A percentile compares a stretch with the other conserved stretches of the same genome.
Evolutionary conservation across 352 stramenopile genomes (phyloP).

Genomic region (Phytophthora europaea): DNA sequence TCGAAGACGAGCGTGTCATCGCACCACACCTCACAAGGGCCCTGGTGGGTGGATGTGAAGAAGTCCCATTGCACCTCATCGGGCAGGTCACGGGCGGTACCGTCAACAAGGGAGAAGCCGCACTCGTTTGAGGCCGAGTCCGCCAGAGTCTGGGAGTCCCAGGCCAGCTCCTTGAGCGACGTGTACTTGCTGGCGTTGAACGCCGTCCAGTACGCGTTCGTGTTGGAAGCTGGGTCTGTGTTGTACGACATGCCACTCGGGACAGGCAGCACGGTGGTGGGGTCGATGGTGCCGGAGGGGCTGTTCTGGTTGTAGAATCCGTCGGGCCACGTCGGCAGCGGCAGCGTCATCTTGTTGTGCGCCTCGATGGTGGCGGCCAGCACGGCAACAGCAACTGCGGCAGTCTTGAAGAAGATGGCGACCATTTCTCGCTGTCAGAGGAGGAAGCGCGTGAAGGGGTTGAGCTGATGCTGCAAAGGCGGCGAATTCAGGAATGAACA

Average conservation of each 20-base stretch:
- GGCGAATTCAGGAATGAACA: slow-evolving; percentile 43
- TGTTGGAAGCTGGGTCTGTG: slow-evolving; percentile 39
- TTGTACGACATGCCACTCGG: slow-evolving; percentile 58
- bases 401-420: slow-evolving; percentile 31
- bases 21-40: slow-evolving; percentile 58
- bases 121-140: slow-evolving; percentile 41
- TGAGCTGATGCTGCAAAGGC: slow-evolving; percentile 13
- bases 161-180: slow-evolving; percentile 44
- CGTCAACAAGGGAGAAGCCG: slow-evolving; percentile 39
- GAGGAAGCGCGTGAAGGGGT: background rate
- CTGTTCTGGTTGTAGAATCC: slow-evolving; percentile 52
- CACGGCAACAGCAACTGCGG: slow-evolving; percentile 27
- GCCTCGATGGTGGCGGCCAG: slow-evolving; percentile 37
- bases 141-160: slow-evolving; percentile 30
- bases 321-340: slow-evolving; percentile 47
- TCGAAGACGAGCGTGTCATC: slow-evolving; percentile 51
- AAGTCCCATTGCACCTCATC: slow-evolving; percentile 50
- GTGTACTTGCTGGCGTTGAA: slow-evolving; percentile 52
- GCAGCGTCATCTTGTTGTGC: slow-evolving; percentile 59
- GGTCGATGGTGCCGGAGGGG: slow-evolving; percentile 55
- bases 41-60: slow-evolving; percentile 52
- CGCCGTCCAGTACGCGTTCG: slow-evolving; percentile 45
- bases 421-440: slow-evolving; percentile 39
- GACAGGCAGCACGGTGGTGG: slow-evolving; percentile 41
- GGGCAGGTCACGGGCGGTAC: slow-evolving; percentile 32